Conservation (phyloP, 306 rosid genomes). For the Luffa acutangula region DNA sequence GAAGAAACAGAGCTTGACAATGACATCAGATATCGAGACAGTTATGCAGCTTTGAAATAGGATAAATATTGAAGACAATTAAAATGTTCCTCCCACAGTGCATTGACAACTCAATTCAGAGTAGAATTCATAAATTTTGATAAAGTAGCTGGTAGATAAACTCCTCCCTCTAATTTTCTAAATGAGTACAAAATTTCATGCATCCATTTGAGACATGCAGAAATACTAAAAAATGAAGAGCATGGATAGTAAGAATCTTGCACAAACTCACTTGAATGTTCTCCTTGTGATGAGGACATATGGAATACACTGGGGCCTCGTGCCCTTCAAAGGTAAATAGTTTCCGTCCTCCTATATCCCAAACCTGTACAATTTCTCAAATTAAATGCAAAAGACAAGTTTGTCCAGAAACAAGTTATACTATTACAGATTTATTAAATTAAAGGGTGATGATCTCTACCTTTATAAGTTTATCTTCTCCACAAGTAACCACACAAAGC, state of each 20-base stretch:
- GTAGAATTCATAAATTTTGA: not conserved
- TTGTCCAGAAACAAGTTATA: not conserved
- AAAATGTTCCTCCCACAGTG: not conserved
- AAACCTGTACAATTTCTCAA: slow-evolving; percentile 44
- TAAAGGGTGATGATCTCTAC: slow-evolving; percentile 17
- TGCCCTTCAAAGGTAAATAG: slow-evolving; percentile 75
- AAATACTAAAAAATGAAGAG: not conserved
- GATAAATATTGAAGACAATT: not conserved
- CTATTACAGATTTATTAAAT: slow-evolving; percentile 12
- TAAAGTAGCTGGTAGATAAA: not conserved
- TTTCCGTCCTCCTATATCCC: slow-evolving; percentile 61
- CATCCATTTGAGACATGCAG: not conserved
- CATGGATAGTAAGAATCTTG: not conserved
- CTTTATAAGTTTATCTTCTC: slow-evolving; percentile 84
- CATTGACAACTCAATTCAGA: slow-evolving; percentile 1
- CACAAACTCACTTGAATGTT: slow-evolving; percentile 51
- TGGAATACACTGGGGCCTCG: slow-evolving; percentile 71
- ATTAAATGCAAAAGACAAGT: slow-evolving; percentile 18
- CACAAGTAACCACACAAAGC: slow-evolving; percentile 74
- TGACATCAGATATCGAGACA: not conserved
- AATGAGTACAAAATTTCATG: not conserved
- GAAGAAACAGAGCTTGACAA: not conserved
- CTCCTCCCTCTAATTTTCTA: not conserved
- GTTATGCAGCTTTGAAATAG: not conserved
- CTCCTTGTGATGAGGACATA: slow-evolving; percentile 93